phyloP scores from a whole-genome alignment of 2,329 filamentous ascomycete genomes.

The Orbilia javanica region DNA sequence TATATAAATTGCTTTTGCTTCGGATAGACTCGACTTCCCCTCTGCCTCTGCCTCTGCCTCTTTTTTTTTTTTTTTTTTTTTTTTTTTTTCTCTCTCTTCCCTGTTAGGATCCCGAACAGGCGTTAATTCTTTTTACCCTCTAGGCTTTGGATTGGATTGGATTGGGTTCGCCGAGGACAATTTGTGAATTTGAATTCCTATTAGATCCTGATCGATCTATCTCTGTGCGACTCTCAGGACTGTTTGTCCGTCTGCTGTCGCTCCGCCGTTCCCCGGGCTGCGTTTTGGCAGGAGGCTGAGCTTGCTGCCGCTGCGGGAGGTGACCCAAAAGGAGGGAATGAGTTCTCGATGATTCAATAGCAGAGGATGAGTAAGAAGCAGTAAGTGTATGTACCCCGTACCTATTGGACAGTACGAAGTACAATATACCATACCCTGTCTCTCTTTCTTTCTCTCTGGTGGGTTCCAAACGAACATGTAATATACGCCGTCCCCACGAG shows the following conservation, averaged over 20 bases:
- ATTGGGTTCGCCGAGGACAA: too few species aligned
- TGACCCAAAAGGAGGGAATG: constrained; percentile 30
- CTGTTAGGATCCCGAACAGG: neutral
- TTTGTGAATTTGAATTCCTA: constrained; percentile 7
- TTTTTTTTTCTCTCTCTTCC: constrained; percentile 4
- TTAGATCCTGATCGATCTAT: constrained; percentile 40
- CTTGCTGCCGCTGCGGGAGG: constrained; percentile 14
- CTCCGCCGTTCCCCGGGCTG: constrained; percentile 53
- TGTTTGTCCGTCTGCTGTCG: constrained; percentile 2
- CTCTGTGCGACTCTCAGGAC: constrained; percentile 24
- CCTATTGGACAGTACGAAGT: neutral
- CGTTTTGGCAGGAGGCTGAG: constrained; percentile 59
- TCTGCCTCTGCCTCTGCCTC: too few species aligned
- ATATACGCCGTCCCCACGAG: constrained; percentile 20
- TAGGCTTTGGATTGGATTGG: neutral
- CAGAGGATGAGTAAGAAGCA: constrained; percentile 8
- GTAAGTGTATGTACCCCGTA: neutral
- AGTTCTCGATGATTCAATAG: constrained; percentile 10
- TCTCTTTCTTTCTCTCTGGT: neutral
- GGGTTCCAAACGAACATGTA: neutral
- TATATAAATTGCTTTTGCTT: constrained; percentile 42
- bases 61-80: constrained; percentile 14
- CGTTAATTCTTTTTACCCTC: constrained; percentile 6
- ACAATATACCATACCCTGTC: neutral
- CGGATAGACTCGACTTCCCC: constrained; percentile 37